phyloP scores from a whole-genome alignment of 345 rosid genomes.

The Hibiscus tridactylites region DNA sequence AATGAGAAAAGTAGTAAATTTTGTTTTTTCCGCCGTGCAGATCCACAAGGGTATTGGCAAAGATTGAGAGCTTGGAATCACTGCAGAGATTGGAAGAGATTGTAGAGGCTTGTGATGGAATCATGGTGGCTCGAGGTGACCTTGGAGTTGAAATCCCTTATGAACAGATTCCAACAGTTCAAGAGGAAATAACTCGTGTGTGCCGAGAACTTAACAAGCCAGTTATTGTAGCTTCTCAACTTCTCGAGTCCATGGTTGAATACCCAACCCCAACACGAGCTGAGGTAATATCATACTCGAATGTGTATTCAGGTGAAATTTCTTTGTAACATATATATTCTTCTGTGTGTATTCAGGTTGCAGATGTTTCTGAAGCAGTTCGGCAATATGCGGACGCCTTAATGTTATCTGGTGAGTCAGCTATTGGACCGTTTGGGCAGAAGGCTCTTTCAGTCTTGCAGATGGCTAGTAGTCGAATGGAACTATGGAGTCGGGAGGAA shows the following conservation, averaged over 20 bases:
- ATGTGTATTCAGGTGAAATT: neutral
- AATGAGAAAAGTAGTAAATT: neutral
- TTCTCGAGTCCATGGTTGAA: conserved; percentile 76
- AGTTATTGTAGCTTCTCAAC: conserved; percentile 68
- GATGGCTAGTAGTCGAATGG: conserved; percentile 56
- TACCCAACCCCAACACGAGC: conserved; percentile 77
- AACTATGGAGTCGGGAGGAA: conserved; percentile 46
- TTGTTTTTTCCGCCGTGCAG: conserved; percentile 21
- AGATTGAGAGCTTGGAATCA: conserved; percentile 63
- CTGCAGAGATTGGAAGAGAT: conserved; percentile 54
- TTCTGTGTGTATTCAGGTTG: conserved; percentile 36
- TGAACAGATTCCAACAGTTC: conserved; percentile 65
- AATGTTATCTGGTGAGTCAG: conserved; percentile 76
- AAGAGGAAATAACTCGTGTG: conserved; percentile 36
- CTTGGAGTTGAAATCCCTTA: conserved; percentile 72
- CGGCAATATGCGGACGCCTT: conserved; percentile 61
- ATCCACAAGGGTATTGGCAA: conserved; percentile 52
- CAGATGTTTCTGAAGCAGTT: conserved; percentile 74
- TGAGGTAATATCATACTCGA: conserved; percentile 32
- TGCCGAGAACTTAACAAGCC: conserved; percentile 68
- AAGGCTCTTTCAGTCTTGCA: conserved; percentile 58
- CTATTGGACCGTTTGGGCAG: conserved; percentile 50
- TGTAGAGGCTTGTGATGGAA: conserved; percentile 60
- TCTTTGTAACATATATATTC: neutral
- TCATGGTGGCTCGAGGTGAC: conserved; percentile 74